Evolutionary conservation across 1,284 basidiomycete genomes (phyloP), one percentile per base, ranked within the genome.

Genomic region (Heterobasidion annosum): DNA sequence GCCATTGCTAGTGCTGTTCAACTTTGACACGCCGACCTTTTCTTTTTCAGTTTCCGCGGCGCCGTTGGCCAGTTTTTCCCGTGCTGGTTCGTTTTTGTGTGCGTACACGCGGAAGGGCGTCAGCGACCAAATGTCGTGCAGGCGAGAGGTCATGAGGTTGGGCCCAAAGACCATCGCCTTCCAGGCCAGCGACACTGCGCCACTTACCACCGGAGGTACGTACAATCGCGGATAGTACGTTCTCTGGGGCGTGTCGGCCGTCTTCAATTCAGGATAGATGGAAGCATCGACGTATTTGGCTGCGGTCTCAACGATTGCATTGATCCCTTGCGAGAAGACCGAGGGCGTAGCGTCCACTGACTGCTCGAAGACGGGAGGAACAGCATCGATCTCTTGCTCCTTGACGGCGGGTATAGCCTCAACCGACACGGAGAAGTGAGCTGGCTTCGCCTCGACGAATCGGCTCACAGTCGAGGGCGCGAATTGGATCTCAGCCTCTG

Each of bases 401-500:
- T 51, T 46, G 15, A 56, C 51, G 10, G 56, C 55, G 8, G 69
- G 69, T 2, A 64, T 66, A 1, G 70, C 70, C 55, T 71, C 68
- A 54, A 72, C 59, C n/a, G 60, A 62, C 12, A 61, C 60, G 25
- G 64, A 65, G 13, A 48, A 51, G 32, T 58, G 60, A 52, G 60
- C 59, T 2, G 69, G 68, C 18, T 54, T 54, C 18, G 61, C 67
- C 52, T 67, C 65, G 37, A 70, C 62, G 2, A 55, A 64, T 16
- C 58, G 70, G 48, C 76, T 71, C 18, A 76, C 73, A 49, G 79
- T 64, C 44, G 67, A 60, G 1, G 79, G 80, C 8, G 71, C 67
- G 5, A 67, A 75, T 64, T 88, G 82, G 50, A 78, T 69, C 16
- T 72, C 68, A 3, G 63, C 65, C 57, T 80, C 74, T 3, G 58